phyloP scores from a whole-genome alignment of 2,329 filamentous ascomycete genomes.

The Pseudocercospora pini-densiflorae region DNA sequence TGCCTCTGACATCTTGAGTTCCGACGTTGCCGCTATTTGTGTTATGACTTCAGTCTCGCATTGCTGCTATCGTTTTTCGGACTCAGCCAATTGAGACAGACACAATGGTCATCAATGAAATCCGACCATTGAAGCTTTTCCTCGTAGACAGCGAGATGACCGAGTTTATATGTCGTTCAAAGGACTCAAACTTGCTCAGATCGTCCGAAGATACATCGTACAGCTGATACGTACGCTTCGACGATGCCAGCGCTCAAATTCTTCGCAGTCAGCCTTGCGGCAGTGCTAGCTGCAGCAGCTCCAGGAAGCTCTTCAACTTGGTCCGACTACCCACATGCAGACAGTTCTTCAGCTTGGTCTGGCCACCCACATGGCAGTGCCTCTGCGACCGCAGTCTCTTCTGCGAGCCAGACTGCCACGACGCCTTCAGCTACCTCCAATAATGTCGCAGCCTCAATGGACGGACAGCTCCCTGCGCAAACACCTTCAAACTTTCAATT shows the following conservation, averaged over 20 bases:
- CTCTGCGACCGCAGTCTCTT: not conserved
- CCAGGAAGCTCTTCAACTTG: not conserved
- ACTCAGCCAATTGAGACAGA: not conserved
- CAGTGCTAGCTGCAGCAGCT: not conserved
- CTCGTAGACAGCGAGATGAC: not conserved
- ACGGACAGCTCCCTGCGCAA: constrained; percentile 25
- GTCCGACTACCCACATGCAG: not conserved
- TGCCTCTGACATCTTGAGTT: not conserved
- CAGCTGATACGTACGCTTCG: not conserved
- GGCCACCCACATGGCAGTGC: not conserved
- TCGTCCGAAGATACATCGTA: not conserved
- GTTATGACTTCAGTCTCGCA: not conserved
- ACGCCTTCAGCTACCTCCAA: constrained; percentile 16
- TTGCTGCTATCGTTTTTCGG: not conserved
- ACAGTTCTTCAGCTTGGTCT: not conserved
- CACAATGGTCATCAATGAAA: not conserved
- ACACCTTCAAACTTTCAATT: constrained; percentile 29
- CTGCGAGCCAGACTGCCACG: not conserved
- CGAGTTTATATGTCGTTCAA: not conserved
- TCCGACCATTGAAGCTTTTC: not conserved
- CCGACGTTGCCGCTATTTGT: not conserved
- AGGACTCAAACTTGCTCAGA: not conserved
- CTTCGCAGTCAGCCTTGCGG: not conserved
- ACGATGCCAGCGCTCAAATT: not conserved
- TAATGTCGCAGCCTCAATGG: not conserved